These are phyloP conservation scores for Pelargonium cotyledonis DNA, from an alignment of 441 rosid species.

Conservation along the genomic window DNA sequence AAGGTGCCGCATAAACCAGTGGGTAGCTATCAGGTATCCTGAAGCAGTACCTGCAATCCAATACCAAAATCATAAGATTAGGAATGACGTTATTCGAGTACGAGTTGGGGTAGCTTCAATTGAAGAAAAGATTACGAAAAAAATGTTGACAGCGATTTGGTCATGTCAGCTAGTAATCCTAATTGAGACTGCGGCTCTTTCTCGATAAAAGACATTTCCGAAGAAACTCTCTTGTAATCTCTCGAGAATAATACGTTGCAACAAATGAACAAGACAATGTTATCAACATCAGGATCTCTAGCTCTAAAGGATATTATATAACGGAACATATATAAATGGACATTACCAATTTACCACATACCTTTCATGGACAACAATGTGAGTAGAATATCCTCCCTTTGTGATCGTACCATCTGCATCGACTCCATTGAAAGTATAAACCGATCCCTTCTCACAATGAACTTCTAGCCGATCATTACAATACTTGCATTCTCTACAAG, in stretches of 20 bases:
- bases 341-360: conserved; percentile 14
- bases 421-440: conserved; percentile 55
- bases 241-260: too few relatives aligned
- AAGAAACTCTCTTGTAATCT: too few relatives aligned
- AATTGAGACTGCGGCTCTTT: too few relatives aligned
- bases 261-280: too few relatives aligned
- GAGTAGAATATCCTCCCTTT: conserved; percentile 79
- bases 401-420: conserved; percentile 74
- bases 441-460: conserved; percentile 45
- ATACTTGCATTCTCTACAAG: conserved; percentile 65
- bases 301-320: too few relatives aligned
- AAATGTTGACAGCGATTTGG: too few relatives aligned
- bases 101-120: too few relatives aligned
- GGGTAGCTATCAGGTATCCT: conserved; percentile 19
- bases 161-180: too few relatives aligned
- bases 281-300: too few relatives aligned
- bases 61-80: background rate
- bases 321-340: background rate
- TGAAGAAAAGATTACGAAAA: too few relatives aligned
- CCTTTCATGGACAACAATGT: conserved; percentile 76
- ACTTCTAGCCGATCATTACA: conserved; percentile 54
- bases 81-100: too few relatives aligned
- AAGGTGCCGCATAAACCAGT: conserved; percentile 14
- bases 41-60: conserved; percentile 18
- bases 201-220: too few relatives aligned